A percentile compares a stretch with the other conserved stretches of the same genome.
Conservation (phyloP, 208 protist species). For the Tetramitus jugosus region DNA sequence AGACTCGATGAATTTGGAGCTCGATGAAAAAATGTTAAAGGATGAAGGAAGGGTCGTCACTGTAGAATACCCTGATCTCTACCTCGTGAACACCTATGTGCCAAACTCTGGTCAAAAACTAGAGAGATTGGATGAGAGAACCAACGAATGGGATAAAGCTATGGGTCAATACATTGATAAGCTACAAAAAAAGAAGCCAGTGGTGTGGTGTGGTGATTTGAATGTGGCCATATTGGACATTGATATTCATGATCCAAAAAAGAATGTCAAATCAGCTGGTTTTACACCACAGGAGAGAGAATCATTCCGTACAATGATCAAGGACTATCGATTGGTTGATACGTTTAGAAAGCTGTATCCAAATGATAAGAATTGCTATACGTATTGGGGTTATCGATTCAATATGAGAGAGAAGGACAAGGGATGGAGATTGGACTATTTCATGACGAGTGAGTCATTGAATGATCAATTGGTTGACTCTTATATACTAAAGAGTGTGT, state of each 20-base stretch:
- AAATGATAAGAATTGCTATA: conserved; percentile 55
- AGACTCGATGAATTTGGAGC: too few relatives aligned
- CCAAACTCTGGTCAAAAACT: conserved; percentile 77
- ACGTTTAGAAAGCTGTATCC: conserved; percentile 74
- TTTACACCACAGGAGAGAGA: conserved; percentile 78
- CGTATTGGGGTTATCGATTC: conserved; percentile 43
- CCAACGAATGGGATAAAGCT: conserved; percentile 58
- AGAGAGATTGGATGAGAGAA: conserved; percentile 67
- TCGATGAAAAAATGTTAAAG: too few relatives aligned
- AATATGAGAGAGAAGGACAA: conserved; percentile 19
- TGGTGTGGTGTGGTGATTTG: conserved; percentile 83
- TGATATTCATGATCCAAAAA: conserved; percentile 72
- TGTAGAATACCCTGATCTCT: conserved; percentile 59
- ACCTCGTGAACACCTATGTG: conserved; percentile 79
- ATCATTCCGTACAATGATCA: conserved; percentile 57
- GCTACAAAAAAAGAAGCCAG: conserved; percentile 31
- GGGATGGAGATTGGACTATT: conserved; percentile 28
- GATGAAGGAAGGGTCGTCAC: conserved; percentile 72
- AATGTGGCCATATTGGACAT: conserved; percentile 76
- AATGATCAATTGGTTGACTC: background rate
- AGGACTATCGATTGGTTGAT: conserved; percentile 52
- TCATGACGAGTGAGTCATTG: conserved; percentile 1
- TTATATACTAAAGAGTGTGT: background rate
- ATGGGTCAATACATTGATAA: conserved; percentile 42
- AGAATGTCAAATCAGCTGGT: conserved; percentile 75